These are phyloP conservation scores for Kregervanrija delftensis DNA, from an alignment of 805 yeast species.

Conservation along the genomic window DNA sequence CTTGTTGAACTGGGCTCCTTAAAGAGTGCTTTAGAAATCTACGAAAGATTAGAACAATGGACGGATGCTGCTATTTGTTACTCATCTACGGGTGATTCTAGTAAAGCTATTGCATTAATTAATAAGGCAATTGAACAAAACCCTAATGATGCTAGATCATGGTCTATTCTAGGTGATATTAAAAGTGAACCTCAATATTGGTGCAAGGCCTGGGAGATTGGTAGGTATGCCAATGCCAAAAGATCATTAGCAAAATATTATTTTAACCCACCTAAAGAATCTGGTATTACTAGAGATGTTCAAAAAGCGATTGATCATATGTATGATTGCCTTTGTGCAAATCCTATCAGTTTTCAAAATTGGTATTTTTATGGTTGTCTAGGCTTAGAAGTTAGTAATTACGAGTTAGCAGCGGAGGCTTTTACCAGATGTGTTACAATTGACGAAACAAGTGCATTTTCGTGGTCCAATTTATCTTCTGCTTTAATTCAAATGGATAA, in stretches of 20 bases:
- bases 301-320: conserved; percentile 55
- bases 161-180: conserved; percentile 81
- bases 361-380: conserved; percentile 94
- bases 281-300: conserved; percentile 47
- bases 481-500: conserved; percentile 62
- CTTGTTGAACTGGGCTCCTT: conserved; percentile 79
- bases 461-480: conserved; percentile 91
- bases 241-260: conserved; percentile 70
- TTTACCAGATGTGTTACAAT: conserved; percentile 84
- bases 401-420: conserved; percentile 80
- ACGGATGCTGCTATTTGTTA: conserved; percentile 87
- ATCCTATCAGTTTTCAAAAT: conserved; percentile 69
- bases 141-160: conserved; percentile 78
- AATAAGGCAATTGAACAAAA: conserved; percentile 42
- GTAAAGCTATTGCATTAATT: conserved; percentile 57
- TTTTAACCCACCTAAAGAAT: conserved; percentile 53
- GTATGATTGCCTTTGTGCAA: conserved; percentile 64
- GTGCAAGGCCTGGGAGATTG: conserved; percentile 83
- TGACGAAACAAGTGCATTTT: conserved; percentile 70
- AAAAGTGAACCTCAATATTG: conserved; percentile 69
- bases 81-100: conserved; percentile 74
- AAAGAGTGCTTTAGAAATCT: conserved; percentile 83
- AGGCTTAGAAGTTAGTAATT: conserved; percentile 67
- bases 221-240: conserved; percentile 79
- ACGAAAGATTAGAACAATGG: conserved; percentile 67